Evolutionary conservation across 805 yeast species (phyloP), one percentile per base, ranked within the genome.

Genomic region (Lipomyces sp.): DNA sequence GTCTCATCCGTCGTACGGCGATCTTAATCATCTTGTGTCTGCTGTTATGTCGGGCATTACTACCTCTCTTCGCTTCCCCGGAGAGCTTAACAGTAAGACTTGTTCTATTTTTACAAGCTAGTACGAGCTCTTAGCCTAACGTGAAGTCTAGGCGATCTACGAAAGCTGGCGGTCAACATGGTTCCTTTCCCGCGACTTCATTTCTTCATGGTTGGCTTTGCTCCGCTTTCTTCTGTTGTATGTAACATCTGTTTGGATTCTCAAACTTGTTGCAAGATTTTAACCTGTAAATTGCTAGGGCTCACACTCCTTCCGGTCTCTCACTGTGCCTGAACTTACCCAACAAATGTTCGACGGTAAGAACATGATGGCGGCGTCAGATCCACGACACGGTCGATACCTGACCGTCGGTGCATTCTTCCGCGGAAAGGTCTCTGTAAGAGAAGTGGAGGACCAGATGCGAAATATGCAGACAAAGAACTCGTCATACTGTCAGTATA

Each of bases 161-260:
- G 96, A 73, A 89, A 89, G 71, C 77, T 89, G 68, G 96, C 96
- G 13, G 96, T 89, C 52, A 89, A 89, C 73, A 78, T 89, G 71
- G 95, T 89, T 55, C 97, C 97, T 47, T 89, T 89, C 83, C 95
- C 96, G 68, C 82, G 97, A 72, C 81, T 89, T 68, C 97, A 89
- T 74, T 89, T 89, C 77, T 89, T 89, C 72, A 89, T 90, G 84
- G 95, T 87, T 54, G 95, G 96, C 55, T 88, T 84, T 68, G 96
- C 97, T 38, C 97, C 97, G 57, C 78, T 89, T 65, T 84, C 95
- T 42, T 78, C 95, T 3, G 43, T 39, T 21, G 57, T 51, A 43
- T 24, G 55, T 49, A 8, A 6, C 8, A 16, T 1, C 2, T 26
- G 10, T 10, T 18, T n/a, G 13, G 39, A 39, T n/a, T 11, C 42